These are phyloP conservation scores for Leccinum obscurum DNA, from an alignment of 768 basidiomycete genomes.

Conservation along the genomic window DNA sequence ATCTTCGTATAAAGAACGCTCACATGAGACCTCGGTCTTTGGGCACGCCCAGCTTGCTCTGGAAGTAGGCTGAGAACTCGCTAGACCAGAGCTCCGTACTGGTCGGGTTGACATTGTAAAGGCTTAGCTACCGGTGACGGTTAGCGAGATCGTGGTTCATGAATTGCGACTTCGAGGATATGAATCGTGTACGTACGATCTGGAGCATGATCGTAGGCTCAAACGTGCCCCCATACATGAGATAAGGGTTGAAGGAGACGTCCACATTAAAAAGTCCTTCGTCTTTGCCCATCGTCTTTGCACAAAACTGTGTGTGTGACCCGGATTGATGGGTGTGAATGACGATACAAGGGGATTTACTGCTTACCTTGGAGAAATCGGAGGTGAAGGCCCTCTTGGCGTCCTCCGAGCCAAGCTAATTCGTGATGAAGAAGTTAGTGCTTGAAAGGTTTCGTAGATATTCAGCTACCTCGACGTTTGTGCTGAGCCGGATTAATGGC, in stretches of 20 bases:
- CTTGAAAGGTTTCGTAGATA: not conserved
- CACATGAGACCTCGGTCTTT: slow-evolving; percentile 64
- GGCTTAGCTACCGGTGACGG: slow-evolving; percentile 44
- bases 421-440: not conserved
- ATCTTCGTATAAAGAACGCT: not conserved
- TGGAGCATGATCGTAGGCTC: slow-evolving; percentile 64
- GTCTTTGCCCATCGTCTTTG: slow-evolving; percentile 54
- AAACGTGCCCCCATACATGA: slow-evolving; percentile 61
- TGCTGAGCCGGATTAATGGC: slow-evolving; percentile 41
- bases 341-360: not conserved
- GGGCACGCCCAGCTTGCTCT: slow-evolving; percentile 49
- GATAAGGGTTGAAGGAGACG: slow-evolving; percentile 56
- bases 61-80: slow-evolving; percentile 53
- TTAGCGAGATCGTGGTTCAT: not conserved
- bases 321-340: not conserved
- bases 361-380: slow-evolving; percentile 57
- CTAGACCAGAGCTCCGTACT: slow-evolving; percentile 56
- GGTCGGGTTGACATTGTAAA: slow-evolving; percentile 52
- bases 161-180: not conserved
- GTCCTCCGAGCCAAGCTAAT: slow-evolving; percentile 21
- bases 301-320: slow-evolving; percentile 43
- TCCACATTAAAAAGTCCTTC: slow-evolving; percentile 54
- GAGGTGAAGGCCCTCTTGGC: slow-evolving; percentile 38
- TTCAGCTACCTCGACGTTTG: slow-evolving; percentile 36
- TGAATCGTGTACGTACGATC: slow-evolving; percentile 46